A percentile compares a stretch with the other conserved stretches of the same genome.
These are phyloP conservation scores for Lachnellula arida DNA, from an alignment of 2,329 filamentous ascomycete species.

Conservation along the genomic window DNA sequence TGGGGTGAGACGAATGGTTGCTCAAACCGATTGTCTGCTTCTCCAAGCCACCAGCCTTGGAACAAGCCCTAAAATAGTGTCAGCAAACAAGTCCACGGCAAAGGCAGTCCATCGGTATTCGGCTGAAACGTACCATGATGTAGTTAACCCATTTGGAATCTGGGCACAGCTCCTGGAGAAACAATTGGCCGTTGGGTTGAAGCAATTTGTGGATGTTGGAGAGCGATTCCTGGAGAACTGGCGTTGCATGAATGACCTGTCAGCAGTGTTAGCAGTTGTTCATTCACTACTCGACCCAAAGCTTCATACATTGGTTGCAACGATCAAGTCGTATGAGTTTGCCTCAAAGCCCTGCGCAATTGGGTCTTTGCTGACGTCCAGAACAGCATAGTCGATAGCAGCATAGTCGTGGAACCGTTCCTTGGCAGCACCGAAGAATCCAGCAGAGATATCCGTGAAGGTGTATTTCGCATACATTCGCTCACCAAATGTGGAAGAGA, in stretches of 20 bases:
- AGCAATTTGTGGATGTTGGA: slow-evolving; percentile 19
- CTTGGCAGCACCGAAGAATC: slow-evolving; percentile 33
- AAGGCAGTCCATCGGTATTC: too few species aligned
- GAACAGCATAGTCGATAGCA: slow-evolving; percentile 30
- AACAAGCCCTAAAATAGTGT: slow-evolving; percentile 5
- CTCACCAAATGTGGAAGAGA: slow-evolving; percentile 9
- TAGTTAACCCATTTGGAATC: neutral
- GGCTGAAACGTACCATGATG: neutral
- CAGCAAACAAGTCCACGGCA: too few species aligned
- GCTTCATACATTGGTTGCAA: slow-evolving; percentile 18
- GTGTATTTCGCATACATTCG: slow-evolving; percentile 13
- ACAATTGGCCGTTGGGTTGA: slow-evolving; percentile 14
- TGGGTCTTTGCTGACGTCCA: slow-evolving; percentile 33
- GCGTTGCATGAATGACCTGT: slow-evolving; percentile 22
- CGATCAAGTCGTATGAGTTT: slow-evolving; percentile 23
- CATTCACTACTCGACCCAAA: too few species aligned
- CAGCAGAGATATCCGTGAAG: slow-evolving; percentile 24
- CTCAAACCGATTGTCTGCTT: slow-evolving; percentile 20
- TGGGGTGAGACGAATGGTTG: slow-evolving; percentile 24
- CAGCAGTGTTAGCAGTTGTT: too few species aligned
- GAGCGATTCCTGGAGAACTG: slow-evolving; percentile 12
- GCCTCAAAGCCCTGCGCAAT: slow-evolving; percentile 33
- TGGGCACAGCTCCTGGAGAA: slow-evolving; percentile 10
- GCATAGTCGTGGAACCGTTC: slow-evolving; percentile 13
- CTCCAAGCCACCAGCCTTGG: slow-evolving; percentile 17